Conservation (phyloP, 2,329 filamentous ascomycete species). For the Pseudonectria foliicola region DNA sequence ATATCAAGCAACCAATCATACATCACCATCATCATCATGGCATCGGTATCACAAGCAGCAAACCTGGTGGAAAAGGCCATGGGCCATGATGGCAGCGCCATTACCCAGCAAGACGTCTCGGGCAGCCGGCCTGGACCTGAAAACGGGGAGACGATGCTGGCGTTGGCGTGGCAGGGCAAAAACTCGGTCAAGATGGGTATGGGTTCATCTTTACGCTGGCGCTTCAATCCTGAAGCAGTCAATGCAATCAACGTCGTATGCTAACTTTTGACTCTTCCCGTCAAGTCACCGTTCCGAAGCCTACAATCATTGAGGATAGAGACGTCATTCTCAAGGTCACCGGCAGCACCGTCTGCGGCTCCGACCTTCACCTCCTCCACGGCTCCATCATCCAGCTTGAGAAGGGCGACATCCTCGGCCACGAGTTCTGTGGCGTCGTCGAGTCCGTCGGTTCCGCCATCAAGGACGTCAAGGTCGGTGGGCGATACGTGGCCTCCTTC, state of each 20-base stretch:
- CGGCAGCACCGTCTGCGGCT: constrained; percentile 51
- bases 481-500: constrained; percentile 76
- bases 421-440: constrained; percentile 52
- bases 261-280: no score
- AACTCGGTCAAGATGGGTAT: constrained; percentile 63
- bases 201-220: no score
- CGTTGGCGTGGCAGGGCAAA: constrained; percentile 76
- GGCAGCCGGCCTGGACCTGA: constrained; percentile 47
- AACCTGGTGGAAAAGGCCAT: constrained; percentile 57
- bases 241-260: no score
- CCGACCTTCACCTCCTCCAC: constrained; percentile 52
- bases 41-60: constrained; percentile 56
- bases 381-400: constrained; percentile 50
- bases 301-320: constrained; percentile 61
- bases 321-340: constrained; percentile 80
- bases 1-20: background rate
- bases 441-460: constrained; percentile 49
- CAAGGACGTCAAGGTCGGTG: constrained; percentile 48
- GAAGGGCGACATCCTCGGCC: constrained; percentile 61
- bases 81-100: constrained; percentile 59
- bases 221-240: no score
- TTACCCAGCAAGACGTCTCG: constrained; percentile 61
- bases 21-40: no score
- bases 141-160: constrained; percentile 63
- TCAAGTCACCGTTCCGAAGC: constrained; percentile 59